phyloP scores from a whole-genome alignment of 441 rosid genomes.

The Macaranga tanarius region DNA sequence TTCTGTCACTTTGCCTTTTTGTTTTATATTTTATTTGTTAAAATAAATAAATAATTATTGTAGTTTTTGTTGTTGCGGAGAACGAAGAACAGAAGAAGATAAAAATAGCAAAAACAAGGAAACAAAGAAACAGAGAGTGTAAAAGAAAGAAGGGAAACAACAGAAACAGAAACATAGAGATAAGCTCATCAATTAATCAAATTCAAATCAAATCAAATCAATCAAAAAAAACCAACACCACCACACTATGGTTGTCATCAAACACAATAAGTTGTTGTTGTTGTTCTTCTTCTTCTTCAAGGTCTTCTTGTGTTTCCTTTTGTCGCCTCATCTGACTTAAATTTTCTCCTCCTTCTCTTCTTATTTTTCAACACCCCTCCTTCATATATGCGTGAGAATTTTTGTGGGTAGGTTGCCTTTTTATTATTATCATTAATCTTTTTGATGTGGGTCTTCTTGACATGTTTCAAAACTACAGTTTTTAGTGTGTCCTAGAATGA shows the following conservation, averaged over 20 bases:
- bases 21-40: background rate
- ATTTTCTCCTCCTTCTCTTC: constrained; percentile 10
- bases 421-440: background rate
- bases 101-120: constrained; percentile 13
- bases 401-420: background rate
- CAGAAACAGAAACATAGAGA: background rate
- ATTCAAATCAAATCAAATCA: background rate
- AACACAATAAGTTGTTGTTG: constrained; percentile 29
- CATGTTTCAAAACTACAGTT: background rate
- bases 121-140: background rate
- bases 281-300: constrained; percentile 14
- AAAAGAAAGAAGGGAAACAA: background rate
- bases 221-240: background rate
- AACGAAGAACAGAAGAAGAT: constrained; percentile 21
- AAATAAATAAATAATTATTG: background rate
- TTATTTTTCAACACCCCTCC: constrained; percentile 8
- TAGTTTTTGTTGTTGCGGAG: background rate
- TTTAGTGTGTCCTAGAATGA: constrained; percentile 1
- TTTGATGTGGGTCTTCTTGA: constrained; percentile 1
- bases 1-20: constrained; percentile 40
- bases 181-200: background rate
- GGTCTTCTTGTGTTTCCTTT: background rate
- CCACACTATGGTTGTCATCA: background rate
- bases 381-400: constrained; percentile 26
- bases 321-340: constrained; percentile 27